Conservation (phyloP, 2,329 filamentous ascomycete species). For the Exophiala bonariae region DNA sequence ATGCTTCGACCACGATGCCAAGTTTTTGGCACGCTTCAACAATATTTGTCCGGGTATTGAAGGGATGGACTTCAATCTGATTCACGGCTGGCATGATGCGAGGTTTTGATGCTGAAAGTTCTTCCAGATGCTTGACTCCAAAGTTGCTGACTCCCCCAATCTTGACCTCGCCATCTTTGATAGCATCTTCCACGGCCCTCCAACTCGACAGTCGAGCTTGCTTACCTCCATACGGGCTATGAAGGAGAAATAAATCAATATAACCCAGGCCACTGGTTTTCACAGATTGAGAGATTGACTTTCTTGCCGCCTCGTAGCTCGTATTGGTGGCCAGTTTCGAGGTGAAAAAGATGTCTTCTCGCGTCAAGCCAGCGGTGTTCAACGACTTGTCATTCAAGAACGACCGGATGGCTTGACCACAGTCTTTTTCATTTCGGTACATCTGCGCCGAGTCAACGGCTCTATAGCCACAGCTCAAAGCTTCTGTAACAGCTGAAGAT, state of each 20-base stretch:
- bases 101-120: slow-evolving; percentile 65
- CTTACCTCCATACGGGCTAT: slow-evolving; percentile 75
- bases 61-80: slow-evolving; percentile 66
- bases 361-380: slow-evolving; percentile 55
- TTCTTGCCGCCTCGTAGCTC: slow-evolving; percentile 66
- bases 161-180: slow-evolving; percentile 68
- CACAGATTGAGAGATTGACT: slow-evolving; percentile 65
- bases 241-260: slow-evolving; percentile 76
- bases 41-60: slow-evolving; percentile 72
- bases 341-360: slow-evolving; percentile 76
- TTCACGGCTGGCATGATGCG: slow-evolving; percentile 69
- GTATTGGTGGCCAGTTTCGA: slow-evolving; percentile 71
- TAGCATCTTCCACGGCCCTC: slow-evolving; percentile 74
- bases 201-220: slow-evolving; percentile 69
- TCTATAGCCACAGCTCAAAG: slow-evolving; percentile 46
- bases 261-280: slow-evolving; percentile 68
- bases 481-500: slow-evolving; percentile 57
- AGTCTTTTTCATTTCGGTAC: slow-evolving; percentile 71
- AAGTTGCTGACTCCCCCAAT: slow-evolving; percentile 78
- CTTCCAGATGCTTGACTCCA: slow-evolving; percentile 71
- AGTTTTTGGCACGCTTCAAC: slow-evolving; percentile 65
- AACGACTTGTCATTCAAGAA: slow-evolving; percentile 49
- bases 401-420: slow-evolving; percentile 63
- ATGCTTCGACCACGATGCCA: slow-evolving; percentile 72
- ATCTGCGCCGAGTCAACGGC: slow-evolving; percentile 61